phyloP scores from a whole-genome alignment of 805 yeast genomes.

The Yamadazyma tumulicola region DNA sequence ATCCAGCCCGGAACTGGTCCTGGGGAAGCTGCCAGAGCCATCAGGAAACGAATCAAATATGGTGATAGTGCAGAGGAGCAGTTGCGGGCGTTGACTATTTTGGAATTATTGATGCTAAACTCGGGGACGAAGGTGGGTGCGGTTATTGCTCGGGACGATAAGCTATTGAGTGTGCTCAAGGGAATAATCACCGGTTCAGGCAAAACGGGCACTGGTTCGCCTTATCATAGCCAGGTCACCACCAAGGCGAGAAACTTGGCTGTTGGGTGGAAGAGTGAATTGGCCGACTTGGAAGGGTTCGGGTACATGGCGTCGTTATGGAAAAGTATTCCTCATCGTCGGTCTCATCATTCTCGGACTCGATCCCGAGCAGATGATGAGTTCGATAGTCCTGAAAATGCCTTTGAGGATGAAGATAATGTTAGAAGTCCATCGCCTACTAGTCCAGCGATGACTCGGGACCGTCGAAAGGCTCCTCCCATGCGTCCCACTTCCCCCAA shows the following conservation, averaged over 20 bases:
- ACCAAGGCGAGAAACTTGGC: constrained; percentile 50
- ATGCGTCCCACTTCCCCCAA: constrained; percentile 23
- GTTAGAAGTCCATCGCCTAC: constrained; percentile 13
- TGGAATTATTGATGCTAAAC: constrained; percentile 38
- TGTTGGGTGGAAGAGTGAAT: constrained; percentile 63
- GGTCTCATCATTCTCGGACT: constrained; percentile 5
- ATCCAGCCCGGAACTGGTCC: constrained; percentile 35
- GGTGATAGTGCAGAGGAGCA: constrained; percentile 64
- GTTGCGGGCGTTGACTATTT: constrained; percentile 52
- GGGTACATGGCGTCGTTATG: constrained; percentile 46
- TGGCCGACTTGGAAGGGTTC: constrained; percentile 47
- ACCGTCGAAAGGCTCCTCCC: constrained; percentile 16
- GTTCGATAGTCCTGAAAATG: constrained; percentile 5
- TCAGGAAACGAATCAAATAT: constrained; percentile 84
- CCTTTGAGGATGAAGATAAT: constrained; percentile 7
- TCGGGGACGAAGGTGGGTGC: constrained; percentile 42
- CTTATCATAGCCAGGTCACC: constrained; percentile 41
- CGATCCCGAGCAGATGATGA: constrained; percentile 3
- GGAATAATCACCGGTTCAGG: constrained; percentile 42
- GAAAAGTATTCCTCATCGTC: constrained; percentile 37
- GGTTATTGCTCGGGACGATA: constrained; percentile 61
- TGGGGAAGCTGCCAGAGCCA: constrained; percentile 84
- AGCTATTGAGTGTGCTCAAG: constrained; percentile 60
- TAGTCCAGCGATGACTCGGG: constrained; percentile 11
- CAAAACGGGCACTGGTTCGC: constrained; percentile 31